Conservation (phyloP, 345 rosid species). For the Citrus reticulata region DNA sequence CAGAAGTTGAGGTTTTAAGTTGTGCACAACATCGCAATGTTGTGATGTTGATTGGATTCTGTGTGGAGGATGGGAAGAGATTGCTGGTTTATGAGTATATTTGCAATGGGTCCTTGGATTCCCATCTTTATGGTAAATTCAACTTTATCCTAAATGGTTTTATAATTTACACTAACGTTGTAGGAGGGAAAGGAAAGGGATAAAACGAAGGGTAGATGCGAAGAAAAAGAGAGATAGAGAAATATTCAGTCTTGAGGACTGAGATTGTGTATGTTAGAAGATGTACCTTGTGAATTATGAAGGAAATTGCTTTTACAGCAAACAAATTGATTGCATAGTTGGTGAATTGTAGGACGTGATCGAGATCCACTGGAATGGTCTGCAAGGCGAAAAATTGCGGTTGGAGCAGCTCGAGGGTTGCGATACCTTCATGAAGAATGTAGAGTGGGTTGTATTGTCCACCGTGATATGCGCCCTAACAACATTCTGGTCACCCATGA, state of each 20-base stretch:
- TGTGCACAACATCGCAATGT: slow-evolving; percentile 99
- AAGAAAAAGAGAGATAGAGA: background rate
- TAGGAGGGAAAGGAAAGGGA: background rate
- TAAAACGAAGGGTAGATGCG: background rate
- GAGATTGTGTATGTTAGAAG: background rate
- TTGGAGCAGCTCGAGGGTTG: slow-evolving; percentile 96
- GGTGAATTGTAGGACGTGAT: slow-evolving; percentile 41
- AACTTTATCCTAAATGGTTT: slow-evolving; percentile 14
- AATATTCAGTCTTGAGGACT: background rate
- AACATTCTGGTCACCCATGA: slow-evolving; percentile 96
- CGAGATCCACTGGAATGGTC: slow-evolving; percentile 71
- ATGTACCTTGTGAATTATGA: background rate
- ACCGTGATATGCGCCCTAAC: slow-evolving; percentile 95
- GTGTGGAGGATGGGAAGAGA: slow-evolving; percentile 87
- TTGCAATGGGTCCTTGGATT: slow-evolving; percentile 90
- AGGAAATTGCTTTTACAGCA: background rate
- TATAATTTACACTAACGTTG: slow-evolving; percentile 8
- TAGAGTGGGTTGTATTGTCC: slow-evolving; percentile 98
- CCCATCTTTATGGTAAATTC: slow-evolving; percentile 86
- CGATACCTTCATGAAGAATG: slow-evolving; percentile 99
- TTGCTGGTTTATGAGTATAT: slow-evolving; percentile 88
- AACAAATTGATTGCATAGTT: background rate
- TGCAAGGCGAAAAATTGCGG: slow-evolving; percentile 88
- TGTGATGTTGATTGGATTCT: slow-evolving; percentile 85
- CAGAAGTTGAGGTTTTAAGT: slow-evolving; percentile 96